A percentile compares a stretch with the other conserved stretches of the same genome.
These are phyloP conservation scores for Chrysosporium queenslandicum DNA, from an alignment of 2,329 filamentous ascomycete genomes.

Conservation along the genomic window DNA sequence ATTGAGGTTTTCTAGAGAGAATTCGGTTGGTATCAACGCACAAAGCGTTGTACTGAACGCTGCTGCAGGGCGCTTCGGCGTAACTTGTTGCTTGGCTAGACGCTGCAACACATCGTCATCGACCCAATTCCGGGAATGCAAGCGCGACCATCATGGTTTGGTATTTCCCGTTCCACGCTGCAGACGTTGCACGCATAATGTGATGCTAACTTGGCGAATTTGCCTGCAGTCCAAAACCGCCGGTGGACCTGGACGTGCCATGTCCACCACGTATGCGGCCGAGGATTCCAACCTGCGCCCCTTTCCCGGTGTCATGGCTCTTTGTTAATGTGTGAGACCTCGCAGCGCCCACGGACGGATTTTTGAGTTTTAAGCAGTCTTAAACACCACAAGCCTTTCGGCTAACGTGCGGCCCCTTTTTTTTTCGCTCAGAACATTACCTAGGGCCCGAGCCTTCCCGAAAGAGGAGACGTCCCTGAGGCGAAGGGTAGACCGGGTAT, in stretches of 20 bases:
- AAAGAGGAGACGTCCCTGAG: slow-evolving; percentile 2
- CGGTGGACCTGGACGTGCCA: background rate
- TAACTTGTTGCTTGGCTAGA: background rate
- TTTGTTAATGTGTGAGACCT: background rate
- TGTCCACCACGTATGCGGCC: background rate
- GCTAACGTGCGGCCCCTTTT: background rate
- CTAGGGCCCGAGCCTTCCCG: background rate
- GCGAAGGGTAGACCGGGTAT: too few species aligned
- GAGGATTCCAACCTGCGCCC: background rate
- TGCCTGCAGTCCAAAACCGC: background rate
- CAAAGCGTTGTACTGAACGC: background rate
- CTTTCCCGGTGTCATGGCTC: background rate
- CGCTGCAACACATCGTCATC: background rate
- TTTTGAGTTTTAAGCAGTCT: background rate
- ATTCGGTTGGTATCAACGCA: too few species aligned
- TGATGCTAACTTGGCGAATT: background rate
- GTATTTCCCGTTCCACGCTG: background rate
- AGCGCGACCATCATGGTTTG: background rate
- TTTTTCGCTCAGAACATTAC: slow-evolving; percentile 7
- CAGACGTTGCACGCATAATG: background rate
- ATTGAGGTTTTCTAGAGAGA: too few species aligned
- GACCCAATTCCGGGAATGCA: background rate
- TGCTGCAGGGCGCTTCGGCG: background rate
- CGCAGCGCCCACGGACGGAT: background rate
- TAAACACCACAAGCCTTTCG: background rate